These are phyloP conservation scores for Colletotrichum abscissum DNA, from an alignment of 2,329 filamentous ascomycete species.

Conservation along the genomic window DNA sequence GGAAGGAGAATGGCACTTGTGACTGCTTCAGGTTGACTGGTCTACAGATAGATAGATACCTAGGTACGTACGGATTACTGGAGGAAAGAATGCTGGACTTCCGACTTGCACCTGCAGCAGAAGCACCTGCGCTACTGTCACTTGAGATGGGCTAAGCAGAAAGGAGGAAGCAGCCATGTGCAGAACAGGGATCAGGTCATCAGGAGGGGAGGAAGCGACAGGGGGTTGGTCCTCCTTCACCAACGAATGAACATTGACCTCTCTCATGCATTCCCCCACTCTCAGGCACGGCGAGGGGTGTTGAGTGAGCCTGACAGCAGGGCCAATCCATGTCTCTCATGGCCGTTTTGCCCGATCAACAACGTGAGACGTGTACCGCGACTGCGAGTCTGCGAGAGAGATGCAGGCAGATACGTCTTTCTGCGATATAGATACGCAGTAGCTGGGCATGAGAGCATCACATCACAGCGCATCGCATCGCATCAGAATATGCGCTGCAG, in stretches of 20 bases:
- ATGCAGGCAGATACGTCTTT: neutral
- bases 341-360: neutral
- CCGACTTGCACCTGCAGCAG: neutral
- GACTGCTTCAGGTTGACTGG: too few relatives aligned
- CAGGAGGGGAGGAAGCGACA: neutral
- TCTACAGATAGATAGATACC: too few relatives aligned
- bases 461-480: neutral
- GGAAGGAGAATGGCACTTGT: neutral
- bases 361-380: neutral
- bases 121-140: neutral
- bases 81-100: neutral
- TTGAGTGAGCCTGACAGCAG: neutral
- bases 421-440: too few relatives aligned
- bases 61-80: neutral
- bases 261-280: neutral
- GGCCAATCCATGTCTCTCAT: neutral
- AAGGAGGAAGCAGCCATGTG: constrained; percentile 19
- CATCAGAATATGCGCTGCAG: neutral
- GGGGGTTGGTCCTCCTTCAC: neutral
- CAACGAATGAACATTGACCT: neutral
- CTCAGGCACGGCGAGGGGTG: neutral
- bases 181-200: constrained; percentile 18
- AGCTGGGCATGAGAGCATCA: neutral
- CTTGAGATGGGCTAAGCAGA: neutral
- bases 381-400: neutral